Percentiles rank a stretch among this genome's conserved stretches.
These are phyloP conservation scores for Didymella sp. DNA, from an alignment of 2,329 filamentous ascomycete genomes.

Conservation along the genomic window DNA sequence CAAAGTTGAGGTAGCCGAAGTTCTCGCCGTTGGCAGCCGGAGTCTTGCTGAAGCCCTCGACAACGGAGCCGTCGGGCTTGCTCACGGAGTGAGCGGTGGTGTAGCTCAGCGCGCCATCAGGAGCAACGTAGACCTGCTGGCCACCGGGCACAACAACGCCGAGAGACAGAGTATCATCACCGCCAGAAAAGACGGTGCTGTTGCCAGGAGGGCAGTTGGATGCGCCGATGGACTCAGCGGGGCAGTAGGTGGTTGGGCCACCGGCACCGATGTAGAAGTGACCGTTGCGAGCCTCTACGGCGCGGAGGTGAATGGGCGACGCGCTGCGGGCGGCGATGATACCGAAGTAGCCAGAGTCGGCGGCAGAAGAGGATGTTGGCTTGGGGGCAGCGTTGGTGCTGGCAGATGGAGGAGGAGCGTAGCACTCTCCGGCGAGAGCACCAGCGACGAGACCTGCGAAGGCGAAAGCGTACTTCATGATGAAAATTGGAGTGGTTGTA, in stretches of 20 bases:
- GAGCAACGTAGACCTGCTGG: conserved; percentile 65
- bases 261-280: conserved; percentile 60
- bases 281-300: conserved; percentile 56
- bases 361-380: conserved; percentile 6
- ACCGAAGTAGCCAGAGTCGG: conserved; percentile 46
- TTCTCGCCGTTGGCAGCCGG: conserved; percentile 26
- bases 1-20: conserved; percentile 40
- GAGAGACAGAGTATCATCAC: conserved; percentile 43
- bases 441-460: conserved; percentile 38
- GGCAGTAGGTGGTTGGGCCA: conserved; percentile 60
- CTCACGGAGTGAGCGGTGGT: conserved; percentile 62
- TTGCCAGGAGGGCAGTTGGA: conserved; percentile 57
- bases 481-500: conserved; percentile 18
- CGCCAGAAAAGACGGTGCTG: conserved; percentile 55
- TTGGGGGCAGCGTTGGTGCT: conserved; percentile 1
- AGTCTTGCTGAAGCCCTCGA: conserved; percentile 56
- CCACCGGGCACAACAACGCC: conserved; percentile 67
- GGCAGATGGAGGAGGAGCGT: conserved; percentile 9
- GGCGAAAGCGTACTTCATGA: conserved; percentile 47
- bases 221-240: conserved; percentile 38
- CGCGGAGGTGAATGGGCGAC: conserved; percentile 58
- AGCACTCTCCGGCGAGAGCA: conserved; percentile 29
- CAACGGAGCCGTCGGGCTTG: conserved; percentile 60
- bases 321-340: conserved; percentile 56
- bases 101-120: conserved; percentile 63